phyloP scores from a whole-genome alignment of 2,329 filamentous ascomycete species.

The Penicillium sp. region DNA sequence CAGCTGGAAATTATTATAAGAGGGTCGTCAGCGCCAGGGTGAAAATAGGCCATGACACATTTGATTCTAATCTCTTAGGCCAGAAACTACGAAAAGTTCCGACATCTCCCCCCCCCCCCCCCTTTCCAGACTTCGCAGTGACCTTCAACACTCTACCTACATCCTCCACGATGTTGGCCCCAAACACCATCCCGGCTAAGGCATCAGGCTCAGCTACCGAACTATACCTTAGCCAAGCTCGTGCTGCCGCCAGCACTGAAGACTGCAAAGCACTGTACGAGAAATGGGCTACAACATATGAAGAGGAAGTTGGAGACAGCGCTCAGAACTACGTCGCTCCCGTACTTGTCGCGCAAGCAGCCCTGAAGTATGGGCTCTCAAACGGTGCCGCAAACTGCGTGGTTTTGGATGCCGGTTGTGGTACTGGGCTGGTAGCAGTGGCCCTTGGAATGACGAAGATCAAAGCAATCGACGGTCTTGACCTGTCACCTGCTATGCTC shows the following conservation, averaged over 20 bases:
- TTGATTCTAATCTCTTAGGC: neutral
- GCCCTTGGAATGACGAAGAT: conserved; percentile 48
- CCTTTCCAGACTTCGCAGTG: neutral
- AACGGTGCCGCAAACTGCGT: conserved; percentile 21
- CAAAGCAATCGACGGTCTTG: conserved; percentile 53
- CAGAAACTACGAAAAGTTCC: neutral
- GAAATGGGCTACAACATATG: conserved; percentile 49
- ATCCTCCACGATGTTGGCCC: conserved; percentile 5
- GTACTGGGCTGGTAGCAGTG: conserved; percentile 54
- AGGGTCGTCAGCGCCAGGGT: neutral
- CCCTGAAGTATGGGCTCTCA: conserved; percentile 22
- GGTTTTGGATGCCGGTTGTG: conserved; percentile 58
- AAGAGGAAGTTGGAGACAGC: conserved; percentile 41
- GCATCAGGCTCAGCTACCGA: conserved; percentile 13
- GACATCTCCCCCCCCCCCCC: too few relatives aligned
- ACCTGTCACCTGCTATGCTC: conserved; percentile 56
- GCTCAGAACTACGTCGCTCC: conserved; percentile 46
- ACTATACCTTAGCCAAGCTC: conserved; percentile 39
- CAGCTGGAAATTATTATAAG: conserved; percentile 11
- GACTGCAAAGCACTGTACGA: conserved; percentile 46
- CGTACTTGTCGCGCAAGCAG: conserved; percentile 38
- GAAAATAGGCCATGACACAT: neutral
- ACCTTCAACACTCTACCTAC: neutral
- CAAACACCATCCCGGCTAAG: neutral
- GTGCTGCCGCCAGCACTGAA: conserved; percentile 34